Evolutionary conservation across 2,329 filamentous ascomycete species (phyloP).

Genomic region (Fusarium lateritium): DNA sequence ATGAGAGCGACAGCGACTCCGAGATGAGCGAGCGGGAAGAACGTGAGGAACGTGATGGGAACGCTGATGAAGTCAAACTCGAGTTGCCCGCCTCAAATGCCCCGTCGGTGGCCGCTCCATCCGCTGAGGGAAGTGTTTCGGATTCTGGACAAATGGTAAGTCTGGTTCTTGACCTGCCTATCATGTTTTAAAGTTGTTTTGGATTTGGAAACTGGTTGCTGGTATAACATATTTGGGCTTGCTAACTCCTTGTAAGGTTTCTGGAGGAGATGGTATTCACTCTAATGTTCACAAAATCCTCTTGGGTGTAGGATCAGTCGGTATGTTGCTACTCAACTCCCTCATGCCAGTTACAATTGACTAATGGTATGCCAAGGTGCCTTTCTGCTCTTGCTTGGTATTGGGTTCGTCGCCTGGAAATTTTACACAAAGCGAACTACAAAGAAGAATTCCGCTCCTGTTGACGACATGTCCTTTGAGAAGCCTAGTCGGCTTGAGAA

Average conservation of each 20-base stretch:
- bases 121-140: constrained; percentile 27
- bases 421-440: constrained; percentile 27
- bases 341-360: background rate
- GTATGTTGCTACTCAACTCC: constrained; percentile 26
- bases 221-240: constrained; percentile 2
- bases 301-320: constrained; percentile 44
- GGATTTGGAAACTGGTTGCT: background rate
- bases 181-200: constrained; percentile 4
- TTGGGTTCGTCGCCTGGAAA: constrained; percentile 47
- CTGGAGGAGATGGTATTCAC: constrained; percentile 29
- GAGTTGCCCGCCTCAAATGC: constrained; percentile 12
- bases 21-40: constrained; percentile 16
- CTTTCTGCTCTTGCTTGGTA: constrained; percentile 42
- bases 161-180: constrained; percentile 5
- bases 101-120: constrained; percentile 27
- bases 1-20: constrained; percentile 21
- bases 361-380: constrained; percentile 33
- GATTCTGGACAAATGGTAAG: constrained; percentile 38
- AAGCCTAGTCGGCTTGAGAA: constrained; percentile 45
- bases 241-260: constrained; percentile 34
- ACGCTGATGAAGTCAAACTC: constrained; percentile 9
- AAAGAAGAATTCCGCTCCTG: constrained; percentile 18
- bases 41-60: constrained; percentile 2
- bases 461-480: constrained; percentile 42
- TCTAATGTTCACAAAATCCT: constrained; percentile 47